Evolutionary conservation across 768 basidiomycete genomes (phyloP), one percentile per base, ranked within the genome.

Genomic region (Tulasnella sp.): DNA sequence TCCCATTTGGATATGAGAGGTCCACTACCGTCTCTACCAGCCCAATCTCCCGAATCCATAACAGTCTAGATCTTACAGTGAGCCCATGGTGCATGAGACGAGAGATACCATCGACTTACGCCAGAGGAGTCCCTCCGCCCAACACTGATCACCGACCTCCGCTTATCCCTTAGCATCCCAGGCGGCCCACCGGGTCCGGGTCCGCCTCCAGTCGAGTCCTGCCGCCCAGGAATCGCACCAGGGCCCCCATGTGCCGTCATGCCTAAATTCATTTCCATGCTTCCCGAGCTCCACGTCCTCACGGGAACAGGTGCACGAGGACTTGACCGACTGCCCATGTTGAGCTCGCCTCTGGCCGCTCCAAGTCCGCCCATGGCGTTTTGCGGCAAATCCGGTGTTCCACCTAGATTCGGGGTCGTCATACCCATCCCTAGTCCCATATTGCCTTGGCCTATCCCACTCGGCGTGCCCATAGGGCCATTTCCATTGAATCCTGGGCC

Each of bases 1-100:
- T 98, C 94, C 94, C 94, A 98, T 70, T 97, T 97, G 54, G 89
- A 85, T 45, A 96, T 78, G 57, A 86, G 74, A 8, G 91, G 83
- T 14, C 89, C 88, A 59, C 71, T 86, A 15, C 32, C 55, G 25
- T 57, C 55, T 57, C 55, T 27, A 14, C 41, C 41, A n/a, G 27
- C 42, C 54, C 65, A 37, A 78, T 67, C 83, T 82, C 66, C 54
- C 25, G 12, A 41, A 48, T 48, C 46, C 15, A 48, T 48, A 15
- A 17, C 25, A 29, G 46, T 48, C 46, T 48, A 35, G 15, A 40
- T 21, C n/a, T n/a, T n/a, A n/a, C n/a, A n/a, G n/a, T n/a, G n/a
- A n/a, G n/a, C n/a, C n/a, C n/a, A n/a, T n/a, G n/a, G n/a, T n/a
- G n/a, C n/a, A n/a, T n/a, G 23, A 50, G 17, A 6, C 31, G 36